Evolutionary conservation across 768 basidiomycete genomes (phyloP).

Genomic region (Russula lepida): DNA sequence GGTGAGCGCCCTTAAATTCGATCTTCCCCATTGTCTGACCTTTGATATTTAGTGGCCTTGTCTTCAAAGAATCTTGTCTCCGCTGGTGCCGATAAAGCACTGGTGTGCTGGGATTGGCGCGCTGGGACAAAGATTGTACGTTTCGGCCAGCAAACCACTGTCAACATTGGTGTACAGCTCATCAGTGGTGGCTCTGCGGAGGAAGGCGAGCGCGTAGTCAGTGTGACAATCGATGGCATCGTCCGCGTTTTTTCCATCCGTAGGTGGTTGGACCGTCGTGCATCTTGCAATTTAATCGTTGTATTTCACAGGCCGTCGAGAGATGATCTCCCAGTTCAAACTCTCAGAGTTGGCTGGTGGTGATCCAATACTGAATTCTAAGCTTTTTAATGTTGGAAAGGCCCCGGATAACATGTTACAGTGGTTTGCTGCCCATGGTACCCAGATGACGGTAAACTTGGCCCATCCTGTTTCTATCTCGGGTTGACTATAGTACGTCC

Average conservation of each 20-base stretch:
- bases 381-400: conserved; percentile 66
- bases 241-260: conserved; percentile 88
- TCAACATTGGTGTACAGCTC: conserved; percentile 85
- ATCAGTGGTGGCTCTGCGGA: conserved; percentile 39
- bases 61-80: conserved; percentile 81
- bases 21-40: not conserved
- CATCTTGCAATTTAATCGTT: not conserved
- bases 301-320: conserved; percentile 43
- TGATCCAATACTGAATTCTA: conserved; percentile 58
- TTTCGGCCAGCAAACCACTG: conserved; percentile 89
- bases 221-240: conserved; percentile 87
- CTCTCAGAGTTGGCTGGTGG: conserved; percentile 65
- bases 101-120: conserved; percentile 89
- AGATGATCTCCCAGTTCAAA: conserved; percentile 92
- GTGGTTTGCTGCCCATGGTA: conserved; percentile 89
- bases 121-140: conserved; percentile 81
- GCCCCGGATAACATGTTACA: conserved; percentile 87
- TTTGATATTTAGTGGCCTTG: conserved; percentile 49
- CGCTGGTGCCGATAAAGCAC: conserved; percentile 64
- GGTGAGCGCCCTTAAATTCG: not conserved
- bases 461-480: not conserved
- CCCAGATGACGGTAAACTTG: conserved; percentile 73
- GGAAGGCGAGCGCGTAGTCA: conserved; percentile 79
- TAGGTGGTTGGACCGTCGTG: conserved; percentile 32
- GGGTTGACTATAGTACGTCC: not conserved